phyloP scores from a whole-genome alignment of 768 basidiomycete species.

The Tulasnella sp. region DNA sequence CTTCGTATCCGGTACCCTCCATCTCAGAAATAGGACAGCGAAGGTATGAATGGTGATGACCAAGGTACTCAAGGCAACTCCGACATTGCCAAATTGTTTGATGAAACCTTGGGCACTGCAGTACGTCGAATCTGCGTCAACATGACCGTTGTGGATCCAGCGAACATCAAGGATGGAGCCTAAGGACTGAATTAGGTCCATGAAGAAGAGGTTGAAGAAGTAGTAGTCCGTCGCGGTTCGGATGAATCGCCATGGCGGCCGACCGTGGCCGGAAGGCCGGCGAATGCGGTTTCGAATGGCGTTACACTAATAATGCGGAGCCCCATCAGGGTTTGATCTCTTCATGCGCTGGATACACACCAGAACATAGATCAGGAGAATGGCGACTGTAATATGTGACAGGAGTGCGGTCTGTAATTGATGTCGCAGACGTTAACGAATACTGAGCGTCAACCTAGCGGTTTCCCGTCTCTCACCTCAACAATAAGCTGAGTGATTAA shows the following conservation, averaged over 20 bases:
- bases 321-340: too few species aligned
- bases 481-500: background rate
- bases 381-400: background rate
- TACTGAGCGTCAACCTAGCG: background rate
- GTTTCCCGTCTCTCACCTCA: background rate
- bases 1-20: conserved; percentile 23
- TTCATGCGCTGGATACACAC: too few species aligned
- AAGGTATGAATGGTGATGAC: conserved; percentile 34
- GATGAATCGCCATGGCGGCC: background rate
- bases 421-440: background rate
- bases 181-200: conserved; percentile 23
- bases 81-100: conserved; percentile 33
- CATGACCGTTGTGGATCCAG: conserved; percentile 26
- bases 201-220: conserved; percentile 22
- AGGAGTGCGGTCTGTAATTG: background rate
- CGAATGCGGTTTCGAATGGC: background rate
- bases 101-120: conserved; percentile 32
- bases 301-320: background rate
- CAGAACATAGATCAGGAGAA: background rate
- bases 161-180: conserved; percentile 29
- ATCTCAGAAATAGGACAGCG: conserved; percentile 28
- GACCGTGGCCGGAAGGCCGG: background rate
- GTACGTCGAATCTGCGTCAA: conserved; percentile 23
- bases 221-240: conserved; percentile 22
- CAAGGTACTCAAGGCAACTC: conserved; percentile 28